Conservation (phyloP, 2,329 filamentous ascomycete genomes). For the Ceratocystis eucalypticola region DNA sequence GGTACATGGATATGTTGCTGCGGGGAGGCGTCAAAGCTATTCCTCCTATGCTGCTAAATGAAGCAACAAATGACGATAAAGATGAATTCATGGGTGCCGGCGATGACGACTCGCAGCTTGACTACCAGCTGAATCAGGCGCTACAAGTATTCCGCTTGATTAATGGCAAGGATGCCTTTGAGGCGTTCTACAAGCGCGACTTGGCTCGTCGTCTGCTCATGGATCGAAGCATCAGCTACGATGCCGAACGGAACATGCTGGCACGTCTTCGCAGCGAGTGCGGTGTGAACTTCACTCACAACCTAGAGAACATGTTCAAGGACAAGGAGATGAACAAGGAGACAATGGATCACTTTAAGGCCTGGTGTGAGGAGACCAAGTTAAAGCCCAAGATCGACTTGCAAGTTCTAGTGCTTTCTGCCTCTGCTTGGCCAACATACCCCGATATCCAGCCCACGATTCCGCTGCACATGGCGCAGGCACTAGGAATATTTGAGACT, state of each 20-base stretch:
- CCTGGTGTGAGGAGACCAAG: slow-evolving; percentile 41
- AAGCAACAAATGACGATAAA: slow-evolving; percentile 28
- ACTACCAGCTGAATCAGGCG: slow-evolving; percentile 81
- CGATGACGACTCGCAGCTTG: slow-evolving; percentile 85
- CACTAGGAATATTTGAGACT: slow-evolving; percentile 66
- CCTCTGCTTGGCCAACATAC: slow-evolving; percentile 86
- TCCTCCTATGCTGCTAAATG: slow-evolving; percentile 52
- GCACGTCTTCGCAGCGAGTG: slow-evolving; percentile 84
- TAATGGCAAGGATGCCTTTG: slow-evolving; percentile 92
- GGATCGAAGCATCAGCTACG: slow-evolving; percentile 82
- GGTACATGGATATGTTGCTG: slow-evolving; percentile 82
- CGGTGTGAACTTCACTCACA: slow-evolving; percentile 86
- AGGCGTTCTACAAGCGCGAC: slow-evolving; percentile 98
- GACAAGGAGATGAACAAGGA: slow-evolving; percentile 88
- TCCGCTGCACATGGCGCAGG: slow-evolving; percentile 58
- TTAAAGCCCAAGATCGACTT: slow-evolving; percentile 46
- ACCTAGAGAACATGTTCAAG: slow-evolving; percentile 98
- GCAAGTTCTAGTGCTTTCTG: slow-evolving; percentile 78
- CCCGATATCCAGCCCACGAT: slow-evolving; percentile 59
- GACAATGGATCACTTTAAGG: slow-evolving; percentile 75
- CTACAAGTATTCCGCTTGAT: slow-evolving; percentile 94
- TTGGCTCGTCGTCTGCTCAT: slow-evolving; percentile 79
- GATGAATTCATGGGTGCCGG: slow-evolving; percentile 46
- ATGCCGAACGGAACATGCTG: slow-evolving; percentile 93
- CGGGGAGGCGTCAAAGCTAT: slow-evolving; percentile 77